A percentile compares a stretch with the other conserved stretches of the same genome.
Evolutionary conservation across 2,329 filamentous ascomycete genomes (phyloP).

Genomic region (Fusarium nygamai): DNA sequence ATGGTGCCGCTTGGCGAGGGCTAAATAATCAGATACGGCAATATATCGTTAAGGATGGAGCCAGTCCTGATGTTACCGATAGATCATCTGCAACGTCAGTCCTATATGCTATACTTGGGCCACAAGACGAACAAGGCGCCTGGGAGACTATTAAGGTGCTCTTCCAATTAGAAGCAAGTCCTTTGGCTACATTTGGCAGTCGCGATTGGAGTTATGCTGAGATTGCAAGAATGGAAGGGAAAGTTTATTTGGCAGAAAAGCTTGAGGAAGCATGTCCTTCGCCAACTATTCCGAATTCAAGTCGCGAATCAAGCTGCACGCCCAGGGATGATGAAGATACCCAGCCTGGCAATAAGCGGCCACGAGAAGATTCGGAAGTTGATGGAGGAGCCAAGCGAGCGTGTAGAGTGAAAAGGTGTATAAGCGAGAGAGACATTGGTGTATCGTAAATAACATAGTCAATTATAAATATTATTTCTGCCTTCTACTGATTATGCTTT

Average conservation of each 20-base stretch:
- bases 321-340: slow-evolving; percentile 54
- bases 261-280: not conserved
- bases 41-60: not conserved
- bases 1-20: not conserved
- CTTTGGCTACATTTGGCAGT: not conserved
- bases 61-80: not conserved
- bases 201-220: not conserved
- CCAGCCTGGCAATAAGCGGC: slow-evolving; percentile 66
- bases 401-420: slow-evolving; percentile 44
- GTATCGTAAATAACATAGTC: not conserved
- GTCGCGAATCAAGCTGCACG: not conserved
- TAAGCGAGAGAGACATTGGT: not conserved
- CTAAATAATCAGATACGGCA: not conserved
- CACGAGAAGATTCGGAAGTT: slow-evolving; percentile 61
- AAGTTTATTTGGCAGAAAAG: not conserved
- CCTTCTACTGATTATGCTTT: no score
- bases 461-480: not conserved
- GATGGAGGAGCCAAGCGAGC: slow-evolving; percentile 56
- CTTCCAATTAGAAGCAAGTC: not conserved
- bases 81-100: not conserved
- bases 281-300: not conserved
- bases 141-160: not conserved
- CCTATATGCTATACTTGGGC: not conserved
- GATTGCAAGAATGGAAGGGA: not conserved
- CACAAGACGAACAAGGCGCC: not conserved